A percentile compares a stretch with the other conserved stretches of the same genome.
These are phyloP conservation scores for Eutrema salsugineum DNA, from an alignment of 441 rosid species.

Conservation along the genomic window DNA sequence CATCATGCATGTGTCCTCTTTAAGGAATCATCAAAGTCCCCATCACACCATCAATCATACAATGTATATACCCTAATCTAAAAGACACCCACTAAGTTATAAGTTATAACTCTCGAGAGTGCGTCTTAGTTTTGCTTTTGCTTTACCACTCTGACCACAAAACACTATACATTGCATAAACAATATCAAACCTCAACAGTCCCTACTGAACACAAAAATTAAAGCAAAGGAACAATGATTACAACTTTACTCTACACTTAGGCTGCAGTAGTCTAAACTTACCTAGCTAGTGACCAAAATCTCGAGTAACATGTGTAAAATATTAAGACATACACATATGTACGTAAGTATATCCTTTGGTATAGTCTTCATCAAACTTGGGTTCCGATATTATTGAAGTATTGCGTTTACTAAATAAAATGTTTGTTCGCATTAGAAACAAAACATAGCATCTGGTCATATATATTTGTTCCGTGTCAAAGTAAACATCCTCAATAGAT, in stretches of 20 bases:
- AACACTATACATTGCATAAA: conserved; percentile 14
- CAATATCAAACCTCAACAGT: background rate
- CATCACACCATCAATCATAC: conserved; percentile 23
- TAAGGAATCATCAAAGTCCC: conserved; percentile 25
- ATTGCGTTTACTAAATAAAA: background rate
- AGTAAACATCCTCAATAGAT: too few species aligned
- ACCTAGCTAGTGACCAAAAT: background rate
- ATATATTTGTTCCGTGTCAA: too few species aligned
- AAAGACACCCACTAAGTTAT: conserved; percentile 6
- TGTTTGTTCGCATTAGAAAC: background rate
- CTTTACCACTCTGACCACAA: conserved; percentile 19
- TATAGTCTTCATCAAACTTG: background rate
- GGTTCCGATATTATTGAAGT: background rate
- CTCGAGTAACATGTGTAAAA: background rate
- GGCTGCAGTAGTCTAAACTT: background rate
- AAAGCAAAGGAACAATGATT: background rate
- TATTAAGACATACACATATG: background rate
- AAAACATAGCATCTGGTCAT: background rate
- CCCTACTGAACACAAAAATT: conserved; percentile 4
- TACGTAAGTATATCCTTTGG: background rate
- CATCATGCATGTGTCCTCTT: conserved; percentile 12
- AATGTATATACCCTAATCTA: conserved; percentile 18
- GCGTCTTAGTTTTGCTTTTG: conserved; percentile 6
- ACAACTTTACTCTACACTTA: background rate
- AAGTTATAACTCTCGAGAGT: background rate